A percentile compares a stretch with the other conserved stretches of the same genome.
phyloP scores from a whole-genome alignment of 2,329 filamentous ascomycete genomes.

The Lizonia empirigonia region DNA sequence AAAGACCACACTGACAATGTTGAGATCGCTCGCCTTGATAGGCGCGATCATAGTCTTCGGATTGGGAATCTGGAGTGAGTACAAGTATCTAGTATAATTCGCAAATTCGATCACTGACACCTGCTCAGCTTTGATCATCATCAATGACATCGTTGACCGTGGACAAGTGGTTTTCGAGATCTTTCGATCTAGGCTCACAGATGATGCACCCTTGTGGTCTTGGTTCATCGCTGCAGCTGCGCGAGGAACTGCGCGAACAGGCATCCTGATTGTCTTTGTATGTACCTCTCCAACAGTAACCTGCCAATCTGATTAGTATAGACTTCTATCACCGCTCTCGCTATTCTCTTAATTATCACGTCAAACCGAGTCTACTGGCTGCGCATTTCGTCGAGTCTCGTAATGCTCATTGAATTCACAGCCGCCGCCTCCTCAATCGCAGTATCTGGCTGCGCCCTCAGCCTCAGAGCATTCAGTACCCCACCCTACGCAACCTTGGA shows the following conservation, averaged over 20 bases:
- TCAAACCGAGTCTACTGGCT: constrained; percentile 22
- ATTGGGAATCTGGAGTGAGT: constrained; percentile 30
- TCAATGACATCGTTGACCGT: constrained; percentile 13
- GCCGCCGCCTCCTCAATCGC: constrained; percentile 17
- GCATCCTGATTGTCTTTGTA: background rate
- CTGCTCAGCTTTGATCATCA: background rate
- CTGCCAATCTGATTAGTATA: background rate
- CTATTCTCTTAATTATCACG: constrained; percentile 19
- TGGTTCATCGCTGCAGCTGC: constrained; percentile 6
- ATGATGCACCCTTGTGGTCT: background rate
- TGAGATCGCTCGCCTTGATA: constrained; percentile 25
- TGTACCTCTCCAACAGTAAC: background rate
- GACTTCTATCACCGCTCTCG: constrained; percentile 17
- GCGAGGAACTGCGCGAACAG: background rate
- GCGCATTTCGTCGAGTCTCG: constrained; percentile 16
- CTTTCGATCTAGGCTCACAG: background rate
- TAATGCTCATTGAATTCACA: constrained; percentile 24
- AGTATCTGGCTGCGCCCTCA: constrained; percentile 23
- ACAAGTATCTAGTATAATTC: background rate
- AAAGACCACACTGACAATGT: constrained; percentile 11
- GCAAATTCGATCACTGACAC: background rate
- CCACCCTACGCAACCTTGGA: constrained; percentile 11
- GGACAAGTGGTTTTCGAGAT: background rate
- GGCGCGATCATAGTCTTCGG: constrained; percentile 22
- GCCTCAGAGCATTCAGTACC: constrained; percentile 6